Evolutionary conservation across 208 protist species (phyloP), one percentile per base, ranked within the genome.

Genomic region (Wallacemonas sp.): DNA sequence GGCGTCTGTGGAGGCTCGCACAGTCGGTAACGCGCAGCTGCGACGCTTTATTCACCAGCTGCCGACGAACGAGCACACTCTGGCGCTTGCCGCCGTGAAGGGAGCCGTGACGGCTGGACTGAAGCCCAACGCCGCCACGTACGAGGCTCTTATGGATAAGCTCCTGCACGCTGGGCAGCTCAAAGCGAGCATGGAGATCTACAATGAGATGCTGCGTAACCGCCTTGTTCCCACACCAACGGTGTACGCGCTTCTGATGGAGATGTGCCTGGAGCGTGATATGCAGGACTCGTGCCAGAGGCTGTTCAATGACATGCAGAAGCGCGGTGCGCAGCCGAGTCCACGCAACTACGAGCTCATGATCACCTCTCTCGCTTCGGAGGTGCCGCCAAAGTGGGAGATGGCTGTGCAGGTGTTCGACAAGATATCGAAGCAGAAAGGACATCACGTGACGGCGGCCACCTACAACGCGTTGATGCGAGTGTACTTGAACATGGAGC

Each of bases 401-500:
- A 59, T 73, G 19, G 91, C 91, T n/a, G 72, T 94, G 26, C 70
- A 76, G 30, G 70, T 94, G 33, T 96, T 96, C 66, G 91, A 96
- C 74, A 87, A 86, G 62, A 69, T 94, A 34, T 71, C 77, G 33
- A 62, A 74, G 12, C 75, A 87, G 41, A 62, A 77, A 9, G 68
- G 70, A 44, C 54, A 62, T 27, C 53, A 68, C 22, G 27, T 90
- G 17, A 84, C 74, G 8, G 75, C 84, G n/a, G 42, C 79, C 54
- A 93, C 81, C 12, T 96, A 96, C 84, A 91, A 94, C 59, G 82
- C 87, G 1, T 79, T 96, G 1, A 90, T 96, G 82, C 68, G 67
- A 5, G 91, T 94, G 49, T 94, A 96, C 65, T 63, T 92, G 62
- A 94, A 96, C 75, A 94, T 94, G 79, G 67, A 66, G 26, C 91